Conservation (phyloP, 1,284 basidiomycete species). For the Cryptococcus sp. region DNA sequence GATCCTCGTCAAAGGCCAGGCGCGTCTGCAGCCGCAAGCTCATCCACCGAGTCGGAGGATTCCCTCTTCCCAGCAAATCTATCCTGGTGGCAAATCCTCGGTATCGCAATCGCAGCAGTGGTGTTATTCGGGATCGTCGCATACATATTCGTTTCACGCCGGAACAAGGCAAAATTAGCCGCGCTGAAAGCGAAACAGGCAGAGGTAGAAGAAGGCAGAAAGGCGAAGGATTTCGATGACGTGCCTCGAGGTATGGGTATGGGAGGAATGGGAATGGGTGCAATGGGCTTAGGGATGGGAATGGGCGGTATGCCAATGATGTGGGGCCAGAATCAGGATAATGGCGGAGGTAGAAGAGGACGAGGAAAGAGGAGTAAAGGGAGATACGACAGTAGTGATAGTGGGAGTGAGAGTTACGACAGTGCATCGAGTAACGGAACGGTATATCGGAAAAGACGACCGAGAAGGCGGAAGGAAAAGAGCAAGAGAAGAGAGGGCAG, state of each 20-base stretch:
- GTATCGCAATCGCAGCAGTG: constrained; percentile 17
- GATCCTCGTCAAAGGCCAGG: neutral
- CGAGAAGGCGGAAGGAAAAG: constrained; percentile 29
- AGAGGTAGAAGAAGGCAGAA: constrained; percentile 15
- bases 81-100: constrained; percentile 38
- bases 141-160: constrained; percentile 16
- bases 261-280: constrained; percentile 8
- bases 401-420: constrained; percentile 16
- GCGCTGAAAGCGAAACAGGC: constrained; percentile 8
- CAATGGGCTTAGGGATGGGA: constrained; percentile 4
- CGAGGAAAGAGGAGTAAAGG: constrained; percentile 10
- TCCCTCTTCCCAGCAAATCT: constrained; percentile 7
- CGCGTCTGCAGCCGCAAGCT: neutral
- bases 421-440: constrained; percentile 10
- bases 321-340: neutral
- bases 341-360: constrained; percentile 2
- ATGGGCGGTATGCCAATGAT: neutral
- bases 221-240: constrained; percentile 9
- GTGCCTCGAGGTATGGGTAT: constrained; percentile 5
- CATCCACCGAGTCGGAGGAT: neutral
- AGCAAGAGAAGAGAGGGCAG: constrained; percentile 13
- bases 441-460: constrained; percentile 13
- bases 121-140: constrained; percentile 4
- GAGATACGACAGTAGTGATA: constrained; percentile 18
- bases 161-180: constrained; percentile 7